Evolutionary conservation across 2,329 filamentous ascomycete genomes (phyloP).

Genomic region (Chaetothyriales sp.): DNA sequence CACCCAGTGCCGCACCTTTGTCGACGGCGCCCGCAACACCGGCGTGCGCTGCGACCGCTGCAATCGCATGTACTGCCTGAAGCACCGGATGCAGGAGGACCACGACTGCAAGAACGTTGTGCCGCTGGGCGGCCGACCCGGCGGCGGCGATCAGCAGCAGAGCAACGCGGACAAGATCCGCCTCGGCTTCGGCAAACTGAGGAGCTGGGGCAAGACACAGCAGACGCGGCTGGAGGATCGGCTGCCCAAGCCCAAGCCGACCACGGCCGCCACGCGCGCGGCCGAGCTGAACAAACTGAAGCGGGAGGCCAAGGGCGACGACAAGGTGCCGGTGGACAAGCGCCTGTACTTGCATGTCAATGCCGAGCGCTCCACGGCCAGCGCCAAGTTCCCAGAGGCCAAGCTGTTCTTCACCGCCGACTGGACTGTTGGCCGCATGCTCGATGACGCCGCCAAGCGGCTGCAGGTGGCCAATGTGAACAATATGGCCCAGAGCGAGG

Average conservation of each 20-base stretch:
- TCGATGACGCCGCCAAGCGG: constrained; percentile 32
- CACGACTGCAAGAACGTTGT: constrained; percentile 69
- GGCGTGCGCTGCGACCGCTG: constrained; percentile 39
- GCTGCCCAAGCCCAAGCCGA: constrained; percentile 43
- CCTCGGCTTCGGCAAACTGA: constrained; percentile 62
- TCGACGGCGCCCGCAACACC: constrained; percentile 38
- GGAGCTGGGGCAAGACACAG: constrained; percentile 67
- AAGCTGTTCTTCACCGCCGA: constrained; percentile 70
- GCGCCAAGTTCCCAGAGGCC: constrained; percentile 66
- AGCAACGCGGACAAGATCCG: constrained; percentile 45
- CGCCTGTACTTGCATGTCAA: constrained; percentile 85
- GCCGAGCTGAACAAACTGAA: constrained; percentile 67
- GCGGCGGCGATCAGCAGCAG: constrained; percentile 7
- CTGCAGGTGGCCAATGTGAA: constrained; percentile 34
- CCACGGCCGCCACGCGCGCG: constrained; percentile 49
- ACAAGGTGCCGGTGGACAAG: constrained; percentile 65
- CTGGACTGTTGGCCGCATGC: constrained; percentile 69
- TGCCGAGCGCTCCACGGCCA: constrained; percentile 64
- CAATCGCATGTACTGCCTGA: constrained; percentile 37
- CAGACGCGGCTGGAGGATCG: constrained; percentile 40
- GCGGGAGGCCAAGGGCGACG: constrained; percentile 78
- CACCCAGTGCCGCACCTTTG: constrained; percentile 37
- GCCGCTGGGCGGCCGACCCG: constrained; percentile 40
- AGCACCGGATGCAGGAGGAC: constrained; percentile 45
- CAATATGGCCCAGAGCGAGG: constrained; percentile 34